Evolutionary conservation across 192 early-diverging fungal genomes (phyloP), one percentile per base, ranked within the genome.

Genomic region (Bifiguratus adelaidae): DNA sequence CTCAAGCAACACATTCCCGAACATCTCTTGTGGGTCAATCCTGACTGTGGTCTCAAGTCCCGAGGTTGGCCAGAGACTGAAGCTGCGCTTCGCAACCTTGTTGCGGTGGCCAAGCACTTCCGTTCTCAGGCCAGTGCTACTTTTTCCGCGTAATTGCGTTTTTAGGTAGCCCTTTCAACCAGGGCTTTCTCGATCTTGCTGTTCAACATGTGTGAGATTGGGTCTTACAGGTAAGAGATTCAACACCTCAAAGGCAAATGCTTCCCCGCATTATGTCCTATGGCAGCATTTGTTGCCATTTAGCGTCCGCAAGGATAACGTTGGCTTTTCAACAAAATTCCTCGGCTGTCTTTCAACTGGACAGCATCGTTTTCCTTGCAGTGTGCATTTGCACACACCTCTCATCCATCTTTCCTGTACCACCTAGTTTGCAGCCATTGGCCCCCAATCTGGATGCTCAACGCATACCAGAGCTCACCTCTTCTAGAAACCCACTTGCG

Each of bases 1-100:
- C 87, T 95, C 77, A 73, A 88, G 55, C 80, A 83, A 71, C 89
- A 91, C 73, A 68, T 98, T 20, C 74, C 85, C 20, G 60, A 70
- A 20, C 70, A 86, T 30, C 74, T 86, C 44, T 62, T 95, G 15
- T 97, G 94, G 94, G 80, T 89, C 53, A 97, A 97, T 80, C 95
- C 95, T 22, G 95, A 98, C 70, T 98, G 95, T 63, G 95, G 95
- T 44, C 77, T 98, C 49, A 80, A 88, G 75, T 89, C 87, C 19
- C 77, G 87, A 41, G 86, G 80, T 37, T 90, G 85, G 85, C 63
- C 72, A 33, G 95, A 98, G 72, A 87, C 87, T 52, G 79, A 92
- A 63, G 77, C 76, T 58, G 82, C 89, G 8, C 63, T 96, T 50
- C 58, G 53, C 52, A 95, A 98, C 77, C 74, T 98, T 76, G 78